These are phyloP conservation scores for Macaranga tanarius DNA, from an alignment of 441 rosid species.

Conservation along the genomic window DNA sequence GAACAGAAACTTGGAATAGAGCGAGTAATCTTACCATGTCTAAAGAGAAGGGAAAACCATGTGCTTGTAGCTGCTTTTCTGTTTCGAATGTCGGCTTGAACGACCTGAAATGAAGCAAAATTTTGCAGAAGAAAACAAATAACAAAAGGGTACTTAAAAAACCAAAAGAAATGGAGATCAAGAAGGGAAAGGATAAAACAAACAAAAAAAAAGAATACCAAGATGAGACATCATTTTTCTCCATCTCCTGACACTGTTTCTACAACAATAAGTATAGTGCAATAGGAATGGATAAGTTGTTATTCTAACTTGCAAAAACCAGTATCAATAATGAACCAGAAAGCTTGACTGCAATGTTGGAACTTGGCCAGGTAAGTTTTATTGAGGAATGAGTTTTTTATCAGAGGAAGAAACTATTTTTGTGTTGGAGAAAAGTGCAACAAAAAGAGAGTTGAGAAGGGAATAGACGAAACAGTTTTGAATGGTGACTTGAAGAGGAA, in stretches of 20 bases:
- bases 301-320: background rate
- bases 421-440: background rate
- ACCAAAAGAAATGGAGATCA: background rate
- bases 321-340: background rate
- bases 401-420: background rate
- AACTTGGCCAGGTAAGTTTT: background rate
- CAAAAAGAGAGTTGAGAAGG: background rate
- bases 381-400: background rate
- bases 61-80: conserved; percentile 38
- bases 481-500: background rate
- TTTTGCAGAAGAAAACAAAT: background rate
- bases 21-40: conserved; percentile 40
- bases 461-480: background rate
- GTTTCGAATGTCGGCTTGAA: conserved; percentile 33
- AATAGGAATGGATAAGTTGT: background rate
- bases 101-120: conserved; percentile 37
- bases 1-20: background rate
- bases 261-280: background rate
- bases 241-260: conserved; percentile 28
- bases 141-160: background rate
- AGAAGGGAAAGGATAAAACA: background rate
- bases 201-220: conserved; percentile 24
- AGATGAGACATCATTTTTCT: conserved; percentile 24
- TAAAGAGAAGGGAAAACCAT: conserved; percentile 40
- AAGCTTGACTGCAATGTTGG: background rate